A percentile compares a stretch with the other conserved stretches of the same genome.
phyloP scores from a whole-genome alignment of 116 monocot genomes.

The Zostera marina region DNA sequence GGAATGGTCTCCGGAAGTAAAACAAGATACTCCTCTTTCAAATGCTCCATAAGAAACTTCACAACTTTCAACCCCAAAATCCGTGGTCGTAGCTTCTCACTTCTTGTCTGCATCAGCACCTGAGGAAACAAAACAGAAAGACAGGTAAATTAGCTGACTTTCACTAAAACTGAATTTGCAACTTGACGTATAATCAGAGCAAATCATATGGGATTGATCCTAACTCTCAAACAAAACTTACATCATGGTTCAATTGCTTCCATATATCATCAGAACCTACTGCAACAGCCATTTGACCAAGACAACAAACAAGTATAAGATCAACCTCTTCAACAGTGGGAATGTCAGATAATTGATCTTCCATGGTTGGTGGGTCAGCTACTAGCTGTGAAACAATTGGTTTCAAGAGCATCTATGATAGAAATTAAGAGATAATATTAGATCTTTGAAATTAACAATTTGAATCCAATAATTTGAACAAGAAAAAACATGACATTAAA shows the following conservation, averaged over 20 bases:
- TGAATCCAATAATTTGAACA: background rate
- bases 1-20: constrained; percentile 76
- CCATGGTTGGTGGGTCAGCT: constrained; percentile 38
- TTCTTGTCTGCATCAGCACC: constrained; percentile 95
- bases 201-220: background rate
- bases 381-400: constrained; percentile 71
- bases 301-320: constrained; percentile 59
- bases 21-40: constrained; percentile 80
- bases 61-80: constrained; percentile 61
- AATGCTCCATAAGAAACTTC: constrained; percentile 55
- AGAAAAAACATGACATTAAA: background rate
- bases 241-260: constrained; percentile 96
- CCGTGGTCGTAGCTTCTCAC: constrained; percentile 49
- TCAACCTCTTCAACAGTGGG: constrained; percentile 61
- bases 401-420: constrained; percentile 65
- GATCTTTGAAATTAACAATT: background rate
- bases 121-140: constrained; percentile 5
- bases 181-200: background rate
- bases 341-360: constrained; percentile 14
- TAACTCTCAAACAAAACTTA: constrained; percentile 2
- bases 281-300: constrained; percentile 94
- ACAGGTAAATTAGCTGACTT: background rate
- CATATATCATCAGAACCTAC: constrained; percentile 78
- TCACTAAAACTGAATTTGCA: background rate
- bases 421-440: background rate